A percentile compares a stretch with the other conserved stretches of the same genome.
These are phyloP conservation scores for Tylopilus sp. DNA, from an alignment of 1,284 basidiomycete genomes.

Conservation along the genomic window DNA sequence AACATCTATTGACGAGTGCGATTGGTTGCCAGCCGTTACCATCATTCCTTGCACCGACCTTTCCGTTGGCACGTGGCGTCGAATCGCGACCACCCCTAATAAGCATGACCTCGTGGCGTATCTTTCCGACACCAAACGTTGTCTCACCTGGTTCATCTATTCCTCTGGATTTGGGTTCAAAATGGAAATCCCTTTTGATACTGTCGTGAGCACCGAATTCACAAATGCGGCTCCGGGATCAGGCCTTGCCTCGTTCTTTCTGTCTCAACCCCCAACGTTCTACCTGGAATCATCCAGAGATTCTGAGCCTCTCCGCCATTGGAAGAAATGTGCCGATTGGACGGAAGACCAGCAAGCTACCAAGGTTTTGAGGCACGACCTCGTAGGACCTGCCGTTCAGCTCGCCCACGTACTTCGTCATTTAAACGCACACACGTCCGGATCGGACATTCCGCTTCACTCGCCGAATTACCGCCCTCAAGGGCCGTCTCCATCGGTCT, in stretches of 20 bases:
- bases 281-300: constrained; percentile 52
- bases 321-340: constrained; percentile 73
- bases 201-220: constrained; percentile 57
- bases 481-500: constrained; percentile 29
- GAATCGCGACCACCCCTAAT: constrained; percentile 52
- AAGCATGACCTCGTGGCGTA: constrained; percentile 72
- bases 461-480: constrained; percentile 33
- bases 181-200: constrained; percentile 74
- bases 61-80: constrained; percentile 71
- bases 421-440: constrained; percentile 39
- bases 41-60: constrained; percentile 73
- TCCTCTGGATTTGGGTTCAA: constrained; percentile 72
- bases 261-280: constrained; percentile 64
- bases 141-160: constrained; percentile 73
- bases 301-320: constrained; percentile 39
- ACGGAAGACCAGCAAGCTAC: constrained; percentile 72
- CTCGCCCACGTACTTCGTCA: constrained; percentile 55
- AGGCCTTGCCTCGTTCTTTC: constrained; percentile 57
- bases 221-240: constrained; percentile 51
- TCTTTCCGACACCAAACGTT: constrained; percentile 59
- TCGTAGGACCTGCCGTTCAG: constrained; percentile 62
- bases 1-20: constrained; percentile 6
- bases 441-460: constrained; percentile 39
- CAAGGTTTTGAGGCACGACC: constrained; percentile 58
- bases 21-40: constrained; percentile 52